These are phyloP conservation scores for Laetiporus sulphureus DNA, from an alignment of 1,284 basidiomycete species.

Conservation along the genomic window DNA sequence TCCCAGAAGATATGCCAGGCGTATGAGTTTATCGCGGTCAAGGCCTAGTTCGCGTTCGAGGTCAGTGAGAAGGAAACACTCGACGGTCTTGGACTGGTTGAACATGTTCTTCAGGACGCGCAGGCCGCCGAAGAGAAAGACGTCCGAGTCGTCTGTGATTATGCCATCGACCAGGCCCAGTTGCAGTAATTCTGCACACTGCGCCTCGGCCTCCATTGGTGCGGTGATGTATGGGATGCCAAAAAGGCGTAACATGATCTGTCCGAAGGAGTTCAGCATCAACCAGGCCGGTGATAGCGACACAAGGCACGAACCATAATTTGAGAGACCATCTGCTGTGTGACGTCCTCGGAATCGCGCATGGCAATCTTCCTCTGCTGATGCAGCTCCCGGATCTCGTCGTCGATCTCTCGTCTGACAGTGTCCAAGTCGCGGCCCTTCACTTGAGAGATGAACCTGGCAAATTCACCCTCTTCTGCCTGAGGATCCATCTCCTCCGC, in stretches of 20 bases:
- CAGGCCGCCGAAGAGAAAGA: constrained; percentile 93
- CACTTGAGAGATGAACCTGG: constrained; percentile 84
- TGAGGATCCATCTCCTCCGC: constrained; percentile 75
- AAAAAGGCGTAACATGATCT: constrained; percentile 87
- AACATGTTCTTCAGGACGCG: constrained; percentile 99
- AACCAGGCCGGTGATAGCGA: not conserved
- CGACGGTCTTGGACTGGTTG: constrained; percentile 97
- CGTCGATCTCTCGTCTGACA: constrained; percentile 85
- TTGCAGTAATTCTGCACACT: constrained; percentile 89
- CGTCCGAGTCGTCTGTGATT: constrained; percentile 98
- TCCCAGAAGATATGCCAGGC: constrained; percentile 89
- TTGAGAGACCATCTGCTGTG: constrained; percentile 90
- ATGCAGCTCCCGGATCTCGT: constrained; percentile 81
- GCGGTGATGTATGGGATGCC: constrained; percentile 98
- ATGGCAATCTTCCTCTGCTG: constrained; percentile 83
- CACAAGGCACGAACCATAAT: constrained; percentile 70
- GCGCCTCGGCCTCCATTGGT: constrained; percentile 99
- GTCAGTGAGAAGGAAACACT: constrained; percentile 87
- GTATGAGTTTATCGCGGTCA: constrained; percentile 81
- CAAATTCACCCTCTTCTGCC: constrained; percentile 88
- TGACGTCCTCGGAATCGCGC: constrained; percentile 93
- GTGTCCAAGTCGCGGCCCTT: constrained; percentile 78
- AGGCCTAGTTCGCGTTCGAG: constrained; percentile 86
- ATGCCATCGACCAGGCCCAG: constrained; percentile 92
- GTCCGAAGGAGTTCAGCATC: not conserved